Conservation (phyloP, 495 filamentous ascomycete species). For the Patellaria atrata region DNA sequence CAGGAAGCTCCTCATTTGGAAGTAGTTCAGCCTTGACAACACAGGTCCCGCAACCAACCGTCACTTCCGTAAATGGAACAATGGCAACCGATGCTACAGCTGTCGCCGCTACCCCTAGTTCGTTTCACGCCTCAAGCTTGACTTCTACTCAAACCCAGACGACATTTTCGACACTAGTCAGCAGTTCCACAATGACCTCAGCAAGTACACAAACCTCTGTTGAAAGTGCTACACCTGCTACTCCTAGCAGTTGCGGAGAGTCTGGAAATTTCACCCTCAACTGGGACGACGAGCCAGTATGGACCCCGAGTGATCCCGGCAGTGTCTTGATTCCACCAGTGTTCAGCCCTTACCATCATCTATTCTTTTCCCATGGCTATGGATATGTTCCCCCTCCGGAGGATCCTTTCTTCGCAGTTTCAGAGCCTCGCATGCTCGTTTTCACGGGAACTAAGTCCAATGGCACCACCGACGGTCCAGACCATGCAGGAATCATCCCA, state of each 20-base stretch:
- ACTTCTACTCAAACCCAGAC: neutral
- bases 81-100: neutral
- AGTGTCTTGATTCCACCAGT: constrained; percentile 26
- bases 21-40: too few species aligned
- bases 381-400: constrained; percentile 29
- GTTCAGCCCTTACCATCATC: constrained; percentile 32
- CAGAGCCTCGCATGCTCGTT: constrained; percentile 30
- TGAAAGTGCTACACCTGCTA: constrained; percentile 2
- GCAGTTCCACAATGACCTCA: neutral
- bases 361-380: constrained; percentile 30
- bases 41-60: neutral
- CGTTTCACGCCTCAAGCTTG: neutral
- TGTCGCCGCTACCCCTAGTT: neutral
- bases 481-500: constrained; percentile 21
- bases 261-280: constrained; percentile 23
- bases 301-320: constrained; percentile 17
- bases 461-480: constrained; percentile 15
- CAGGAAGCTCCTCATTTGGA: too few species aligned
- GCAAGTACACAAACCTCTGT: neutral
- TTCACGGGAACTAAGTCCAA: constrained; percentile 24
- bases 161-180: neutral
- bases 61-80: neutral
- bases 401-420: constrained; percentile 29
- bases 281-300: constrained; percentile 24
- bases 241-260: constrained; percentile 22